These are phyloP conservation scores for Fusarium tuaranense DNA, from an alignment of 2,329 filamentous ascomycete genomes.

Conservation along the genomic window DNA sequence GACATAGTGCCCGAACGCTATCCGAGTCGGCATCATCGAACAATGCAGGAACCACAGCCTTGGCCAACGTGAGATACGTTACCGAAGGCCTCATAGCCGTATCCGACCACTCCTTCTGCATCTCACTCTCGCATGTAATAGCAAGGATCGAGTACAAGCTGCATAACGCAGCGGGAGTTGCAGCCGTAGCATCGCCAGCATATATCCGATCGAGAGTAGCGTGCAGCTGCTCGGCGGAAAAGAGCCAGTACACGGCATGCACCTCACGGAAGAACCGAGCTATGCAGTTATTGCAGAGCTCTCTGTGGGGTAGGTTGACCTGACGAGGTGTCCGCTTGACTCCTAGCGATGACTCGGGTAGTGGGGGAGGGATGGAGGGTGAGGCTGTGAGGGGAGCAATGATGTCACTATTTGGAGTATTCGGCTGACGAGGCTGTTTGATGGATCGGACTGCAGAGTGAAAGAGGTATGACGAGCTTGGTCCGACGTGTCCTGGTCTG, in stretches of 20 bases:
- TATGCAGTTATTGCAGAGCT: constrained; percentile 9
- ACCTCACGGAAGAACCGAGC: constrained; percentile 20
- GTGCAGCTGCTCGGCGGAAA: constrained; percentile 18
- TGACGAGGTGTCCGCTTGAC: constrained; percentile 10
- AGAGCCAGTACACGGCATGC: constrained; percentile 21
- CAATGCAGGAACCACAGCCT: constrained; percentile 16
- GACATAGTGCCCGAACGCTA: constrained; percentile 12
- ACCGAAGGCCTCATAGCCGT: constrained; percentile 9
- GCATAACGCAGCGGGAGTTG: constrained; percentile 11
- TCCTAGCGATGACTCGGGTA: constrained; percentile 13
- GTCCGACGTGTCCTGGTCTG: constrained; percentile 7
- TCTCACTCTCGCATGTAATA: constrained; percentile 17
- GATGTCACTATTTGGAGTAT: constrained; percentile 14
- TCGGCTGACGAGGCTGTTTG: constrained; percentile 8
- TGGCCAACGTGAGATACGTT: constrained; percentile 15
- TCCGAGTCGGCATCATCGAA: constrained; percentile 19
- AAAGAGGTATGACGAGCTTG: constrained; percentile 15
- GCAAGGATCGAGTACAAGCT: constrained; percentile 19
- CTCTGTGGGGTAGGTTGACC: constrained; percentile 15
- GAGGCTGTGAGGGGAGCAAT: constrained; percentile 18
- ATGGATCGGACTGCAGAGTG: constrained; percentile 18
- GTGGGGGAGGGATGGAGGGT: constrained; percentile 11
- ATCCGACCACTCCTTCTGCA: constrained; percentile 9
- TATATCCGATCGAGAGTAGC: constrained; percentile 14
- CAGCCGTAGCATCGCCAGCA: constrained; percentile 14